A percentile compares a stretch with the other conserved stretches of the same genome.
These are phyloP conservation scores for Yarrowia osloensis DNA, from an alignment of 805 yeast species.

Conservation along the genomic window DNA sequence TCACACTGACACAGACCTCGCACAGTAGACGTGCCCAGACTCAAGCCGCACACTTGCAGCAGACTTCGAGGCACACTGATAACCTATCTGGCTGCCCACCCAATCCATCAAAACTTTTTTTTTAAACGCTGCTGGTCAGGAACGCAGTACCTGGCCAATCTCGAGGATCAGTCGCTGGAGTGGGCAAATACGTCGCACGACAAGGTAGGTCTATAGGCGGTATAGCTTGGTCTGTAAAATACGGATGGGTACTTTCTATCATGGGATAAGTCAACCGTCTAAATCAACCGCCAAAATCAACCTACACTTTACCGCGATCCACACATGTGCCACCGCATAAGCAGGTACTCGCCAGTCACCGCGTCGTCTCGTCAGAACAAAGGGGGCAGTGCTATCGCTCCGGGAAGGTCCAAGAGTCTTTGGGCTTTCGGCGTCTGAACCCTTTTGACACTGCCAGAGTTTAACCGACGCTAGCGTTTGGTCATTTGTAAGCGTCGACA, in stretches of 20 bases:
- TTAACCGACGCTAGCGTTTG: neutral
- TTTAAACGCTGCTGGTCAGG: slow-evolving; percentile 14
- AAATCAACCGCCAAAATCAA: too few relatives aligned
- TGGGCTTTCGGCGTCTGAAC: neutral
- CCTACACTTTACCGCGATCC: neutral
- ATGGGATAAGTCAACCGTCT: too few relatives aligned
- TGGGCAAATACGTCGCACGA: neutral
- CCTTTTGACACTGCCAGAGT: neutral
- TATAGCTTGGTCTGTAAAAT: too few relatives aligned
- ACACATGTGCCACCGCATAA: neutral
- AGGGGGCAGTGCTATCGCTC: neutral
- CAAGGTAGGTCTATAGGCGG: neutral
- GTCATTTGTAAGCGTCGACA: neutral
- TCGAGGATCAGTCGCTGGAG: neutral
- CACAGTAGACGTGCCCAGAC: neutral
- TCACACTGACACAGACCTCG: neutral
- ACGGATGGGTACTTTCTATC: too few relatives aligned
- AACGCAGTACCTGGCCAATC: slow-evolving; percentile 2
- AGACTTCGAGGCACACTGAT: neutral
- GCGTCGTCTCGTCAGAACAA: neutral
- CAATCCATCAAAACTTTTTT: neutral
- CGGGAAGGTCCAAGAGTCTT: neutral
- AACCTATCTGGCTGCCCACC: slow-evolving; percentile 25
- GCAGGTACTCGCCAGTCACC: neutral
- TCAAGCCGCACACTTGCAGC: neutral